Base-by-base conservation (phyloP, 2,329 filamentous ascomycete genomes). In the Colletotrichum camelliae region DNA sequence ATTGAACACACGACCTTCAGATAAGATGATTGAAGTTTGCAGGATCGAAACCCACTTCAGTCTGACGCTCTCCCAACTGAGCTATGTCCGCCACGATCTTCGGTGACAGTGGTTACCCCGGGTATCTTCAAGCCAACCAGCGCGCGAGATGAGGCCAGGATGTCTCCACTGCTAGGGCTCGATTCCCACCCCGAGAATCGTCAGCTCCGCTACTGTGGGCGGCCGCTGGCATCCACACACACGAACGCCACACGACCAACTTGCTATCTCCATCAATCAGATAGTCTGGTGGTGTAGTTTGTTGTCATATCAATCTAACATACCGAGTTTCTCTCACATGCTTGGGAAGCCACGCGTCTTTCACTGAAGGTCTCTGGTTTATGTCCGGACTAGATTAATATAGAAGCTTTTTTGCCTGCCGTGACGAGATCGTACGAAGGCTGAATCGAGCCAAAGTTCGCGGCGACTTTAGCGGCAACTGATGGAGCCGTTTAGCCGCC, bases 301-400 rank as follows among this genome's bases (percentile, higher is more conserved):
- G 85, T 86, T 86, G 86, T 87, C 85, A 86, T 85, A 82, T 86
- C 84, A 86, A 85, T 86, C 84, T 87, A 87, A 87, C 85, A 82
- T 29, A 4, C 7, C 37, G 0, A 68, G 29, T 15, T 21, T 35
- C n/a, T 37, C 27, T 16, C 7, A n/a, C n/a, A 27, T 21, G 13
- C 8, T 21, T 18, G n/a, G n/a, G 9, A n/a, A 8, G 3, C 0
- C 12, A 12, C 43, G 43, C 43, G 43, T 52, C 43, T 21, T 27
- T 39, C 72, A 67, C 69, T 72, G 72, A 75, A 72, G 72, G 39
- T 72, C 68, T 67, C 69, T 69, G 61, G 72, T 74, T 72, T 67
- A 67, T 67, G 69, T 72, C 61, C 55, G 55, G 72, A 55, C 72
- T 72, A 72, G 69, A 75, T 75, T 62, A 72, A 18, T 2, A 7